These are phyloP conservation scores for Ophiocordyceps camponoti-leonardi DNA, from an alignment of 2,329 filamentous ascomycete species.

Conservation along the genomic window DNA sequence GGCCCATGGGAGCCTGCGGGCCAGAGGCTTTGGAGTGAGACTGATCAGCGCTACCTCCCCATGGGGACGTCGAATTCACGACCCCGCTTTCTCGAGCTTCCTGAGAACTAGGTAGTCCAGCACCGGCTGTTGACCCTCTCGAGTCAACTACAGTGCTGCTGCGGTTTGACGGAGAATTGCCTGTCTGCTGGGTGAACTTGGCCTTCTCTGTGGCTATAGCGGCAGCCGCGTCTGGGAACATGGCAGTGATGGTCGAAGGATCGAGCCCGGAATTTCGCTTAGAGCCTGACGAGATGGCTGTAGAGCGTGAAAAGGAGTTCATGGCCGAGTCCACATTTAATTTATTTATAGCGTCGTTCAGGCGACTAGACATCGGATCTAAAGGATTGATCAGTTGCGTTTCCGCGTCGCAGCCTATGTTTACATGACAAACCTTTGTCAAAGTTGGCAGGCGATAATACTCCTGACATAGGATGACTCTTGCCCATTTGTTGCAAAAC, in stretches of 20 bases:
- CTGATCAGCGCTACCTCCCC: conserved; percentile 34
- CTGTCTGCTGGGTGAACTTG: conserved; percentile 90
- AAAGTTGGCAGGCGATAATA: conserved; percentile 87
- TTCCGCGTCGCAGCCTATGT: background rate
- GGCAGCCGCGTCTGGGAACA: conserved; percentile 96
- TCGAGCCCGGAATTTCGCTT: conserved; percentile 95
- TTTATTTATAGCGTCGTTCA: conserved; percentile 95
- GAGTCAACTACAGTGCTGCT: conserved; percentile 74
- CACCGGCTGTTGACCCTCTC: conserved; percentile 55
- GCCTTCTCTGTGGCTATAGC: conserved; percentile 98
- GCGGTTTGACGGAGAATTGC: conserved; percentile 75
- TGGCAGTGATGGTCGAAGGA: conserved; percentile 83
- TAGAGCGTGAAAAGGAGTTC: conserved; percentile 70
- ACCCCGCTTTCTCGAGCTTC: conserved; percentile 13
- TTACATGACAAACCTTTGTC: conserved; percentile 57
- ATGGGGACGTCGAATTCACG: conserved; percentile 44
- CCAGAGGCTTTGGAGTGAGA: conserved; percentile 56
- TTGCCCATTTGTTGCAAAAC: conserved; percentile 98
- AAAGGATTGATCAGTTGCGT: conserved; percentile 5
- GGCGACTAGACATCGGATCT: conserved; percentile 94
- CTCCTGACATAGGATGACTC: conserved; percentile 90
- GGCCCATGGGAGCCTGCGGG: conserved; percentile 75
- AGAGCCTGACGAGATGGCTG: conserved; percentile 44
- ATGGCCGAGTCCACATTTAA: conserved; percentile 74
- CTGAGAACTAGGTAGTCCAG: conserved; percentile 49